A percentile compares a stretch with the other conserved stretches of the same genome.
phyloP scores from a whole-genome alignment of 2,329 filamentous ascomycete species.

The Helicocarpus griseus region DNA sequence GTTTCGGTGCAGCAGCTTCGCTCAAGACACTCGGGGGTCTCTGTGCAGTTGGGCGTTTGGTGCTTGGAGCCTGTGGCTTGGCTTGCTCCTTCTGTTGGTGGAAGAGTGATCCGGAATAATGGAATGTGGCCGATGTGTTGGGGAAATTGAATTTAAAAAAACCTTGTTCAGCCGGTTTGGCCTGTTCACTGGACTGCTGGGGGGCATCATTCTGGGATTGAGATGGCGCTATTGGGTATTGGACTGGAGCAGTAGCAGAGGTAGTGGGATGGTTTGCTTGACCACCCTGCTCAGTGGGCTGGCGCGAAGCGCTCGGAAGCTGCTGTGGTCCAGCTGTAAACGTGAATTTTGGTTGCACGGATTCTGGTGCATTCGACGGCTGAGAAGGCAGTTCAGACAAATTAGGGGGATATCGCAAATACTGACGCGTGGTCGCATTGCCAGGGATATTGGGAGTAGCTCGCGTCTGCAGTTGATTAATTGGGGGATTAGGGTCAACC shows the following conservation, averaged over 20 bases:
- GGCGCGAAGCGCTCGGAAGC: constrained; percentile 2
- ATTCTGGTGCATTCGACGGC: neutral
- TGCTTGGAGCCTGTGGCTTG: neutral
- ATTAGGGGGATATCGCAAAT: neutral
- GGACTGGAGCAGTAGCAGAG: neutral
- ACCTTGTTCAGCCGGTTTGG: neutral
- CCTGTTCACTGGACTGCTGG: neutral
- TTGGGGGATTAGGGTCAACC: neutral
- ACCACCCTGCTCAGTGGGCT: neutral
- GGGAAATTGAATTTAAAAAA: constrained; percentile 8
- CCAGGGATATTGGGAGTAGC: constrained; percentile 4
- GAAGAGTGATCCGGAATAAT: constrained; percentile 8
- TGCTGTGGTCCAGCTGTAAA: constrained; percentile 8
- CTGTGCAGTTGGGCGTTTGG: neutral
- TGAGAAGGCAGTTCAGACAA: neutral
- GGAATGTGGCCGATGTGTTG: constrained; percentile 11
- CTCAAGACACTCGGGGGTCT: neutral
- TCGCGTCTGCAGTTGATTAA: neutral
- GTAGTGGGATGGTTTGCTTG: neutral
- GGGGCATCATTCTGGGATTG: neutral
- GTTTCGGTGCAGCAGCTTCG: neutral
- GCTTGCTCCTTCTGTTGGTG: neutral
- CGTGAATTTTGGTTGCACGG: neutral
- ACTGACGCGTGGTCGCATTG: neutral
- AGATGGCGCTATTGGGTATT: neutral